Evolutionary conservation across 805 yeast genomes (phyloP), one percentile per base, ranked within the genome.

Genomic region (Blastobotrys mokoenaii): DNA sequence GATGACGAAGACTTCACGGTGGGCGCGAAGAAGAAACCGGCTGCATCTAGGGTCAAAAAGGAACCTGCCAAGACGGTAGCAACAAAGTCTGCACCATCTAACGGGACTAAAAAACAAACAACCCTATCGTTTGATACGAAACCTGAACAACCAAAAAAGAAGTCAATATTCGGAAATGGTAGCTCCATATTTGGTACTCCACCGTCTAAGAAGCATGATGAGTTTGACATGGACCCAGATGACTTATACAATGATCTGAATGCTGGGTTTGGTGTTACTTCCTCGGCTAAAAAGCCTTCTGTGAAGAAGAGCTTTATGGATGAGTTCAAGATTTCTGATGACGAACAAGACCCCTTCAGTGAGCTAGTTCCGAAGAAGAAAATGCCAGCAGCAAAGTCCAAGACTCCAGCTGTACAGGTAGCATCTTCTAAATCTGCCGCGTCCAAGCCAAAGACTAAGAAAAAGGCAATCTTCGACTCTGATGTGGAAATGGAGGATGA

Each of bases 91-190:
- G 12, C 34, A 11, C 11, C 35, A 12, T 12, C 38, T 27, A 8
- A 10, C 20, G 12, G n/a, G 18, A 5, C 20, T 8, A 34, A 33
- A 16, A 20, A 38, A 17, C 40, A 20, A 12, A 38, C 29, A 3
- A 38, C 30, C 16, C 10, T 25, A 27, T 30, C 38, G 9, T 17
- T 25, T 12, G 32, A 32, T 10, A 14, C 25, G 6, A 37, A 20
- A 12, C n/a, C 31, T 3, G 43, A 15, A n/a, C n/a, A 15, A 17
- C 37, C 41, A n/a, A 18, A 40, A 55, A 54, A 38, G 57, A 60
- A 6, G 41, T 40, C 39, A 34, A 49, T 37, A 43, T 57, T 69
- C 7, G 68, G 69, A 48, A 72, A 72, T 4, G 52, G 44, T n/a
- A 56, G 46, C 25, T 52, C 60, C 0, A 53, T 58, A 1, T 63